Evolutionary conservation across 257 asterid genomes (phyloP).

Genomic region (Orobanche coerulescens): DNA sequence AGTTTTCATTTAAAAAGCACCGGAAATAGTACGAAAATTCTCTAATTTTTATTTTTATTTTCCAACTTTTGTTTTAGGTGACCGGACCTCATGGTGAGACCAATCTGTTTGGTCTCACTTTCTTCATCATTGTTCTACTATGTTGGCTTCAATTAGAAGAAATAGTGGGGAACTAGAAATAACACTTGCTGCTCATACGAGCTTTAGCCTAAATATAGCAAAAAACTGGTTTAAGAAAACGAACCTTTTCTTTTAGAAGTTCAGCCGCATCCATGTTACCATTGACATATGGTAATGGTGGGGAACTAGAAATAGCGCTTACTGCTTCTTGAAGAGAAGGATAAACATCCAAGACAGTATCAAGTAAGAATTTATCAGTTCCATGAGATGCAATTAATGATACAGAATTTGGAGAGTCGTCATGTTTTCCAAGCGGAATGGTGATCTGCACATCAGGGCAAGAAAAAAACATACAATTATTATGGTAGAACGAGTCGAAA

Average conservation of each 20-base stretch:
- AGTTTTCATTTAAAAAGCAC: not conserved
- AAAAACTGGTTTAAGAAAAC: slow-evolving; percentile 3
- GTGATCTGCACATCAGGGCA: slow-evolving; percentile 38
- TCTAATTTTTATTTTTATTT: too few species aligned
- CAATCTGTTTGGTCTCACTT: too few species aligned
- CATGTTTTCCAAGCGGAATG: slow-evolving; percentile 71
- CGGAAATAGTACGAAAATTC: not conserved
- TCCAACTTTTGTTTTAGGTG: too few species aligned
- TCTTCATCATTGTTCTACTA: too few species aligned
- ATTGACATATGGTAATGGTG: slow-evolving; percentile 41
- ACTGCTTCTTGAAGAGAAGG: slow-evolving; percentile 70
- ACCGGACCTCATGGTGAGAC: too few species aligned
- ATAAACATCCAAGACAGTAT: slow-evolving; percentile 71
- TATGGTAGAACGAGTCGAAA: not conserved
- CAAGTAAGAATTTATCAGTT: slow-evolving; percentile 84
- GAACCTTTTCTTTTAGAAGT: slow-evolving; percentile 86
- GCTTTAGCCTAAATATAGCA: not conserved
- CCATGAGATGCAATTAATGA: slow-evolving; percentile 83
- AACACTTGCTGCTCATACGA: too few species aligned
- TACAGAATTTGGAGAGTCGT: slow-evolving; percentile 56
- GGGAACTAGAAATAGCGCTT: slow-evolving; percentile 35
- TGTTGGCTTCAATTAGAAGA: too few species aligned
- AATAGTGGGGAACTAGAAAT: too few species aligned
- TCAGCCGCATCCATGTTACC: slow-evolving; percentile 70
- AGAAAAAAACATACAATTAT: not conserved